These are phyloP conservation scores for Dissoconium aciculare DNA, from an alignment of 2,329 filamentous ascomycete genomes.

Conservation along the genomic window DNA sequence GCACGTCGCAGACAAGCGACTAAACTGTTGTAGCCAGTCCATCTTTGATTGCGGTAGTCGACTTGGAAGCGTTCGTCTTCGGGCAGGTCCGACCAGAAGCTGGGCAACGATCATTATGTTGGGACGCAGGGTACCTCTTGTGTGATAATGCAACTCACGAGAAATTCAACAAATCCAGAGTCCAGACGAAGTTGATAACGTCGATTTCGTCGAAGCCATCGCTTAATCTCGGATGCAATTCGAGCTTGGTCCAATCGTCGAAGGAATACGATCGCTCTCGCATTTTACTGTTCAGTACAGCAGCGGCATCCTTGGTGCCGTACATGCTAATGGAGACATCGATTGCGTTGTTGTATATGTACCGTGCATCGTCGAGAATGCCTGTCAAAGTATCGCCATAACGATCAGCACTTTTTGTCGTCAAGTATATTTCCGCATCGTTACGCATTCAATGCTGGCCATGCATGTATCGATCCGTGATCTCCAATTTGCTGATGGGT, in stretches of 20 bases:
- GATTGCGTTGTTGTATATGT: conserved; percentile 81
- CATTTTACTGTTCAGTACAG: conserved; percentile 68
- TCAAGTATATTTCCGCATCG: too few species aligned
- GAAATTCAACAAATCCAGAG: conserved; percentile 94
- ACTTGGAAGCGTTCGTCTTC: conserved; percentile 66
- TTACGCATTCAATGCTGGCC: too few species aligned
- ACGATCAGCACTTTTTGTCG: too few species aligned
- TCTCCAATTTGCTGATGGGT: too few species aligned
- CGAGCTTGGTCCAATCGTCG: conserved; percentile 72
- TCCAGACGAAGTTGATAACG: conserved; percentile 76
- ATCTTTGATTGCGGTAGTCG: conserved; percentile 62
- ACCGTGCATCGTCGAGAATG: conserved; percentile 68
- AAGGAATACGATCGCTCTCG: conserved; percentile 69
- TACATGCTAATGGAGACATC: conserved; percentile 80
- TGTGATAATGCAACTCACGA: conserved; percentile 33
- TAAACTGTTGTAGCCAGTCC: conserved; percentile 93
- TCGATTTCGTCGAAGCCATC: conserved; percentile 20
- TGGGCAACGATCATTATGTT: conserved; percentile 8
- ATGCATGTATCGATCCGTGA: too few species aligned
- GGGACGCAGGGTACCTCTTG: too few species aligned
- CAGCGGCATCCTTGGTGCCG: conserved; percentile 68
- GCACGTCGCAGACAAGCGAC: conserved; percentile 77
- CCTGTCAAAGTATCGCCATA: conserved; percentile 34
- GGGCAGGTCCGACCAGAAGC: conserved; percentile 70
- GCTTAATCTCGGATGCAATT: conserved; percentile 61